Conservation (phyloP, 2,329 filamentous ascomycete species). For the Penicillium sp. region DNA sequence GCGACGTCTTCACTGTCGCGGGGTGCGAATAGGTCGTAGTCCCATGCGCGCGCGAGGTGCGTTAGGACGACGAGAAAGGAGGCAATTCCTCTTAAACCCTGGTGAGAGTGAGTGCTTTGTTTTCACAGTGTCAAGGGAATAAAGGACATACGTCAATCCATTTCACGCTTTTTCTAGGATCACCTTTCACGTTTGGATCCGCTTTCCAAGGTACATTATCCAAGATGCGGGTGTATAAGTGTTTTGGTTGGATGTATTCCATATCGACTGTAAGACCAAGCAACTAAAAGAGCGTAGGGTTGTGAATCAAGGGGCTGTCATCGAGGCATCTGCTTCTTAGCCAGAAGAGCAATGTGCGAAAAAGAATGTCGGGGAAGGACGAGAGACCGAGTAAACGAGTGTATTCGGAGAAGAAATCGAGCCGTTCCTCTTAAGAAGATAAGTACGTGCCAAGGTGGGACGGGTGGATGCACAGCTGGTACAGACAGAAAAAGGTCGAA, state of each 20-base stretch:
- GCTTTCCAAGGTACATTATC: conserved; percentile 24
- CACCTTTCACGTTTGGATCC: conserved; percentile 14
- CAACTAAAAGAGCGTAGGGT: background rate
- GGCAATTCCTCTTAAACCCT: conserved; percentile 55
- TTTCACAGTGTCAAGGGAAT: background rate
- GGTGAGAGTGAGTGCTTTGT: background rate
- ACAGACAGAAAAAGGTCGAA: conserved; percentile 7
- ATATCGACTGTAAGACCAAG: conserved; percentile 7
- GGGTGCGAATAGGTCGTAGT: conserved; percentile 53
- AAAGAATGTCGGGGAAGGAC: conserved; percentile 8
- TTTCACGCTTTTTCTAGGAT: conserved; percentile 18
- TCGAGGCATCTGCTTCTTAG: conserved; percentile 9
- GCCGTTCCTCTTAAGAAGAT: conserved; percentile 1
- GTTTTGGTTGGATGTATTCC: conserved; percentile 19
- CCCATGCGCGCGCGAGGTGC: conserved; percentile 53
- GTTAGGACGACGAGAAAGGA: conserved; percentile 55
- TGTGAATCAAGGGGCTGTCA: conserved; percentile 6
- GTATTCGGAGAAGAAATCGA: background rate
- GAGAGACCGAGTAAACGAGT: conserved; percentile 5
- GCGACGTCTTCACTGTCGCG: conserved; percentile 43
- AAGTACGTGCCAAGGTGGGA: conserved; percentile 9
- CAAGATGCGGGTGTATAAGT: conserved; percentile 20
- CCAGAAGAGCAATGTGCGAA: conserved; percentile 6
- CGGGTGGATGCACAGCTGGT: background rate
- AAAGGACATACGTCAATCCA: conserved; percentile 15